phyloP scores from a whole-genome alignment of 2,329 filamentous ascomycete species.

The Cladobotryum protrusum region DNA sequence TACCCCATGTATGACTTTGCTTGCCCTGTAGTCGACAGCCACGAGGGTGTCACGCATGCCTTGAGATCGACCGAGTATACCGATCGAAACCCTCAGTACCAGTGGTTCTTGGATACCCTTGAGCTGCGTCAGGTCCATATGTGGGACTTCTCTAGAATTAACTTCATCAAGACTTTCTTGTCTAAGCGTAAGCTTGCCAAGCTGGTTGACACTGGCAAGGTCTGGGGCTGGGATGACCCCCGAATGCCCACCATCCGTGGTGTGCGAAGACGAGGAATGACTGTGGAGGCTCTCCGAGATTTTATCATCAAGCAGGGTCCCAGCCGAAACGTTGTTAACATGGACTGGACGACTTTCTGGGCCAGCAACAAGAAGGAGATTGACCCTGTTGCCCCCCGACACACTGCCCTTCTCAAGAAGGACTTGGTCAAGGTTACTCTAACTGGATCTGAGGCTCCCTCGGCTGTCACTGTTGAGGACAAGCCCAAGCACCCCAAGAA shows the following conservation, averaged over 20 bases:
- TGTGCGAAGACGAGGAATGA: slow-evolving; percentile 72
- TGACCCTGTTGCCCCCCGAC: slow-evolving; percentile 67
- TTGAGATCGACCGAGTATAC: slow-evolving; percentile 82
- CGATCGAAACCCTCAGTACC: slow-evolving; percentile 79
- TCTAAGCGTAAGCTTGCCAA: slow-evolving; percentile 84
- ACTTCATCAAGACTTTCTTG: slow-evolving; percentile 75
- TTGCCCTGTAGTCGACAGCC: slow-evolving; percentile 71
- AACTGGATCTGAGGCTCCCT: slow-evolving; percentile 60
- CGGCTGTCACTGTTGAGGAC: slow-evolving; percentile 59
- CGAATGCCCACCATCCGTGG: slow-evolving; percentile 81
- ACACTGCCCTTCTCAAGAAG: slow-evolving; percentile 66
- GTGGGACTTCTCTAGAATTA: slow-evolving; percentile 80
- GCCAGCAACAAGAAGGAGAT: slow-evolving; percentile 75
- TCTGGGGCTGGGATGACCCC: slow-evolving; percentile 82
- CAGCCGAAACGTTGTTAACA: slow-evolving; percentile 74
- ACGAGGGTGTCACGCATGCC: slow-evolving; percentile 79
- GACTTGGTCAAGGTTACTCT: slow-evolving; percentile 66
- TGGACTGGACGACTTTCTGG: slow-evolving; percentile 77
- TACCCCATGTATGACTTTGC: slow-evolving; percentile 87
- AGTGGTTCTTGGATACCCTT: slow-evolving; percentile 74
- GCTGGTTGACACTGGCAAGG: slow-evolving; percentile 68
- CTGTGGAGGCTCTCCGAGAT: slow-evolving; percentile 69
- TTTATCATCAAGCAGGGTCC: slow-evolving; percentile 83
- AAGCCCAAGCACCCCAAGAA: slow-evolving; percentile 91
- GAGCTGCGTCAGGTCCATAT: slow-evolving; percentile 71